Conservation (phyloP, 805 yeast species). For the Wickerhamomyces alni region DNA sequence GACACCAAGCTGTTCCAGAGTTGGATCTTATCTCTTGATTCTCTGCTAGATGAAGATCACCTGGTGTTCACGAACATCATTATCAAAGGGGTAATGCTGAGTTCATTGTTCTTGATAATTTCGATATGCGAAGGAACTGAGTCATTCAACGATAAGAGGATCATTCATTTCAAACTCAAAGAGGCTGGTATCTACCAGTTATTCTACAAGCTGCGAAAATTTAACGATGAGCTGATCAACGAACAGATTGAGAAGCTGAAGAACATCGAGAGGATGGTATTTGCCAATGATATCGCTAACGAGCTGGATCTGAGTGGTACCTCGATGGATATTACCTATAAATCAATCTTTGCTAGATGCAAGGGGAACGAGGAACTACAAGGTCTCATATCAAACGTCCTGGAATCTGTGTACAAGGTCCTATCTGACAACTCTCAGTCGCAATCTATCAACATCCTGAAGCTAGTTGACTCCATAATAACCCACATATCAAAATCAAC, state of each 20-base stretch:
- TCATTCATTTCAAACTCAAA: slow-evolving; percentile 25
- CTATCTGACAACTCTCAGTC: slow-evolving; percentile 32
- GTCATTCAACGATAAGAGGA: slow-evolving; percentile 21
- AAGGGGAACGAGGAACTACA: slow-evolving; percentile 49
- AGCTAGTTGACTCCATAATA: slow-evolving; percentile 45
- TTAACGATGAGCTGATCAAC: slow-evolving; percentile 32
- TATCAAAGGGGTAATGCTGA: slow-evolving; percentile 14
- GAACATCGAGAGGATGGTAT: slow-evolving; percentile 8
- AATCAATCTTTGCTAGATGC: slow-evolving; percentile 21
- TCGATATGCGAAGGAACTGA: slow-evolving; percentile 20
- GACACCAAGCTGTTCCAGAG: slow-evolving; percentile 13
- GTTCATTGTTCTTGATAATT: slow-evolving; percentile 17
- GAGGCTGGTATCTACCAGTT: slow-evolving; percentile 32
- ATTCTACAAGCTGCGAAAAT: slow-evolving; percentile 29
- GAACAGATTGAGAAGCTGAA: slow-evolving; percentile 19
- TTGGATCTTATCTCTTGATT: slow-evolving; percentile 14
- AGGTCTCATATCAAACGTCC: slow-evolving; percentile 51
- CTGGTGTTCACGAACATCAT: slow-evolving; percentile 13
- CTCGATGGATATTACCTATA: slow-evolving; percentile 8
- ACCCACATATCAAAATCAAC: slow-evolving; percentile 33
- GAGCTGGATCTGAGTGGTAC: slow-evolving; percentile 23
- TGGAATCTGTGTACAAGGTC: slow-evolving; percentile 23
- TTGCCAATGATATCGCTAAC: slow-evolving; percentile 11
- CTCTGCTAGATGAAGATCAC: slow-evolving; percentile 12
- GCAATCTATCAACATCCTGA: slow-evolving; percentile 41